A percentile compares a stretch with the other conserved stretches of the same genome.
Evolutionary conservation across 805 yeast genomes (phyloP).

Genomic region (Wickerhamiella australiensis): DNA sequence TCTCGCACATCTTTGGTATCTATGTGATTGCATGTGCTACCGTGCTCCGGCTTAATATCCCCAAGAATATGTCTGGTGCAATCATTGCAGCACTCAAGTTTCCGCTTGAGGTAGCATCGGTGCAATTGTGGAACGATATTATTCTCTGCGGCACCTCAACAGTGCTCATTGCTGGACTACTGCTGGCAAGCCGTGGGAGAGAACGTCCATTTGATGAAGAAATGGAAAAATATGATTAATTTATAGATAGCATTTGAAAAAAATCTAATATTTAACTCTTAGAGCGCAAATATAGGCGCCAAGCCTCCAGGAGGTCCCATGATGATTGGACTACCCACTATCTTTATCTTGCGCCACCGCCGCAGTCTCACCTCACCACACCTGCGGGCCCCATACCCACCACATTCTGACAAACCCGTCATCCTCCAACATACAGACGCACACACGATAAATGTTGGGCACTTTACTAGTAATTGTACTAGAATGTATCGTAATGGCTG

Average conservation of each 20-base stretch:
- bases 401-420: neutral
- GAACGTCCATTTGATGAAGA: constrained; percentile 6
- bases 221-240: constrained; percentile 10
- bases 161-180: constrained; percentile 22
- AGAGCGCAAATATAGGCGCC: too few relatives aligned
- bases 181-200: neutral
- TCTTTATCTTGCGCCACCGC: neutral
- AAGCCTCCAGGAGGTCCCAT: neutral
- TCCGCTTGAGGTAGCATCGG: constrained; percentile 29
- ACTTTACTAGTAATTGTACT: constrained; percentile 10
- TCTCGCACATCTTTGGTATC: constrained; percentile 30
- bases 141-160: constrained; percentile 27
- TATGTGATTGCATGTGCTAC: constrained; percentile 33
- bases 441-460: neutral
- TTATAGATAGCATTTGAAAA: neutral
- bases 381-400: too few relatives aligned
- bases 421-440: neutral
- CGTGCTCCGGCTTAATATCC: constrained; percentile 31
- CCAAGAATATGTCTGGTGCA: constrained; percentile 31
- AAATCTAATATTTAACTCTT: neutral
- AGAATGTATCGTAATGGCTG: constrained; percentile 16
- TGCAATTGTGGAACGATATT: constrained; percentile 32
- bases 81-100: constrained; percentile 33
- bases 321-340: neutral
- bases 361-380: too few relatives aligned